A percentile compares a stretch with the other conserved stretches of the same genome.
Evolutionary conservation across 306 rosid genomes (phyloP).

Genomic region (Vigna unguiculata): DNA sequence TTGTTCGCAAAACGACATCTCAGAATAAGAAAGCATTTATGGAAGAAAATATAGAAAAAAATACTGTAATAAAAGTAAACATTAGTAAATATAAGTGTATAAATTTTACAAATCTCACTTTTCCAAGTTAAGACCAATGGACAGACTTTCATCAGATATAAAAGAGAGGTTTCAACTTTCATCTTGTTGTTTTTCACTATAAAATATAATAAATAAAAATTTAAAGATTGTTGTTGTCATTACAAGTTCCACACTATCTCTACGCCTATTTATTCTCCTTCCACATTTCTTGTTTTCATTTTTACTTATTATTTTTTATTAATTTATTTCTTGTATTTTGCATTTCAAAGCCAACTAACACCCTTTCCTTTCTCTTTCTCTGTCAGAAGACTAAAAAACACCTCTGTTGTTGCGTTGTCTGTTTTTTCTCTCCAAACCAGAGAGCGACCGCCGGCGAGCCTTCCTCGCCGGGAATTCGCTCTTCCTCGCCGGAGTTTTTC

Average conservation of each 20-base stretch:
- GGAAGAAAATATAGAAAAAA: background rate
- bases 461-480: background rate
- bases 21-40: background rate
- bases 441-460: constrained; percentile 73
- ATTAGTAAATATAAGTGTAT: too few relatives aligned
- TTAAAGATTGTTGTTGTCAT: background rate
- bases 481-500: constrained; percentile 56
- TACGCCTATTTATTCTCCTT: constrained; percentile 52
- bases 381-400: constrained; percentile 41
- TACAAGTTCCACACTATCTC: constrained; percentile 23
- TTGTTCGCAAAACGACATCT: background rate
- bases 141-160: background rate
- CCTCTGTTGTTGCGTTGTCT: constrained; percentile 45
- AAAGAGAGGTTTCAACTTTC: background rate
- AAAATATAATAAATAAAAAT: background rate
- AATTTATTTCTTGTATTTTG: background rate
- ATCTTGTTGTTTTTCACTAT: background rate
- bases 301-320: background rate
- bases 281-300: background rate
- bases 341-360: constrained; percentile 58
- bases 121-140: background rate
- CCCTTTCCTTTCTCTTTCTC: constrained; percentile 41
- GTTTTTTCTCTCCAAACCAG: constrained; percentile 39
- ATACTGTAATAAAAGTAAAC: background rate
- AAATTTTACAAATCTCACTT: background rate